phyloP scores from a whole-genome alignment of 768 basidiomycete species.

The Lactifluus volemus region DNA sequence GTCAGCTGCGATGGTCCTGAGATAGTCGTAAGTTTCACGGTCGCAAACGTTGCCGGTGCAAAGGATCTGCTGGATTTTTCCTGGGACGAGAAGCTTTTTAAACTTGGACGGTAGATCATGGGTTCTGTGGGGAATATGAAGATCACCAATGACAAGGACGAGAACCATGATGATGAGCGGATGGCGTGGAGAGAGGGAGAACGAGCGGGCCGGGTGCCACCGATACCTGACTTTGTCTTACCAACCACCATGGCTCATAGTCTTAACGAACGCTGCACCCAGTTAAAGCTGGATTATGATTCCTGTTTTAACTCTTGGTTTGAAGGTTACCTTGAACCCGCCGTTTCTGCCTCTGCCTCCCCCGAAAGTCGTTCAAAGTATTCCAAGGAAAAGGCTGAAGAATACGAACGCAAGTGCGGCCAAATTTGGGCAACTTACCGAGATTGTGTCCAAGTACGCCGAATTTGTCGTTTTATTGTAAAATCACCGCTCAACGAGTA shows the following conservation, averaged over 20 bases:
- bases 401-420: constrained; percentile 83
- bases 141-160: constrained; percentile 93
- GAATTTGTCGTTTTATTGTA: background rate
- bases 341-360: constrained; percentile 33
- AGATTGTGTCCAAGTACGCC: constrained; percentile 70
- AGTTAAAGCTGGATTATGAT: constrained; percentile 84
- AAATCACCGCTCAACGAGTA: background rate
- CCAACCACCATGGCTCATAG: constrained; percentile 58
- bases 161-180: constrained; percentile 55
- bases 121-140: constrained; percentile 85
- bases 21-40: constrained; percentile 94
- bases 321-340: constrained; percentile 90
- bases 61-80: constrained; percentile 96
- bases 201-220: no score
- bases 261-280: constrained; percentile 77
- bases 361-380: constrained; percentile 47
- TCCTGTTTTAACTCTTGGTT: constrained; percentile 98
- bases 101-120: constrained; percentile 95
- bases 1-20: constrained; percentile 88
- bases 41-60: constrained; percentile 98
- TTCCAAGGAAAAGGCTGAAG: constrained; percentile 72
- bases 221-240: background rate
- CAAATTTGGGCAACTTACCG: constrained; percentile 75
- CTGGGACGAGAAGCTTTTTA: constrained; percentile 81
- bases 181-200: no score